Base-by-base conservation (phyloP, 257 asterid species). In the Solanum paucissectum region DNA sequence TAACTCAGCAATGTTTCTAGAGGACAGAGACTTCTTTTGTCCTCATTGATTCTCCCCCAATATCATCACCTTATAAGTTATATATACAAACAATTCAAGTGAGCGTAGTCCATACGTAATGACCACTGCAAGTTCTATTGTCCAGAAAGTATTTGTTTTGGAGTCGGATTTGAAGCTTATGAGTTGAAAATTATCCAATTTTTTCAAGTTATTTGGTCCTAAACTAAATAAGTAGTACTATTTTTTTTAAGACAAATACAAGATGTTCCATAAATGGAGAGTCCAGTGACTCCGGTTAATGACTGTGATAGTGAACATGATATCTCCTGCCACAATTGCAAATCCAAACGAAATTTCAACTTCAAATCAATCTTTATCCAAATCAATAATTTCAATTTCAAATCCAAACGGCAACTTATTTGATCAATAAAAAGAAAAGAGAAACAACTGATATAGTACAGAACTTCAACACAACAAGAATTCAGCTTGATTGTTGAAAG, bases 241-340 rank as follows among this genome's bases (percentile, higher is more conserved):
- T 29, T 16, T 49, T 14, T 55, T 55, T 55, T 0, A 55, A 55
- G n/a, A 55, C 10, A 55, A 55, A 55, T 1, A 55, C 64, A 52
- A 52, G 66, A 55, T 20, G 66, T 20, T 55, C 66, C n/a, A 20
- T 20, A 55, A 55, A 55, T 58, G 66, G 27, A 58, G 72, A 92
- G 89, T 90, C 91, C 91, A 3, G 83, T 32, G 58, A 49, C 58
- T 49, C 58, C 58, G 16, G 60, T 49, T 49, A 49, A 49, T 40
- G 64, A 55, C 64, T 7, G 23, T 55, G n/a, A 6, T 55, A 55
- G 64, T 4, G 97, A 92, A 4, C 94, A 91, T 42, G 98, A 91
- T 88, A 42, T 87, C 29, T 62, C 71, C 14, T 23, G 32, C 13
- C 69, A 23, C 29, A 62, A 62, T 23, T 9, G 14, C 13, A 23